Base-by-base conservation (phyloP, 108 stramenopile genomes). In the Aureococcus anophagefferens region DNA sequence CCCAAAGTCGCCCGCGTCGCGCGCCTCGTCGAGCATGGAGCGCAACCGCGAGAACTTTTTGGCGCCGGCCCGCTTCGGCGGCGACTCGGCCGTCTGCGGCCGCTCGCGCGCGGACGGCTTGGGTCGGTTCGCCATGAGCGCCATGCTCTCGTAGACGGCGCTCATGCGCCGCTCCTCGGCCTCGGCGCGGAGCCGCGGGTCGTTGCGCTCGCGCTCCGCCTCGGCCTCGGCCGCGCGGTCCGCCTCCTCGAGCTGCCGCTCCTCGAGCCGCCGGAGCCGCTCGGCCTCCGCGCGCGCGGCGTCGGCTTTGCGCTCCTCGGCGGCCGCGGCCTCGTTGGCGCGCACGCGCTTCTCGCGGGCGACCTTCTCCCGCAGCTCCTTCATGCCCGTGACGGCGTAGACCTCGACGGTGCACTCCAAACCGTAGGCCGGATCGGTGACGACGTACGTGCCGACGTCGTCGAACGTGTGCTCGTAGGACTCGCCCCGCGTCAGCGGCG, bases 261-360 rank as follows among this genome's bases (percentile, higher is more conserved):
- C 73, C 45, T 68, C 73, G 31, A 4, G 18, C 16, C 67, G 32
- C 33, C 46, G 64, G 66, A 68, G 11, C 67, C 28, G 33, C 67
- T 32, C 73, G 29, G 66, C n/a, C 33, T 68, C 73, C 46, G 21
- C 35, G 40, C 66, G 66, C 29, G 25, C 51, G 66, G 33, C 67
- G 16, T n/a, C 31, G 14, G 28, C 31, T 37, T n/a, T 11, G 21
- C 63, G 63, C 34, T 64, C 44, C 18, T 11, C 46, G 30, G 30
- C 40, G 5, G 45, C 45, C 35, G 31, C 29, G 14, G 18, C 51
- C 46, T 32, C 51, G 0, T 30, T 33, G 25, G 34, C 5, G 34
- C 21, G 33, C 73, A 68, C 7, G 51, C 21, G 21, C 51, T 11
- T 3, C 51, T 16, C 25, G 21, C 3, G 0, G 21, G 4, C 51